Conservation (phyloP, 2,329 filamentous ascomycete genomes). For the Periconia sp. region DNA sequence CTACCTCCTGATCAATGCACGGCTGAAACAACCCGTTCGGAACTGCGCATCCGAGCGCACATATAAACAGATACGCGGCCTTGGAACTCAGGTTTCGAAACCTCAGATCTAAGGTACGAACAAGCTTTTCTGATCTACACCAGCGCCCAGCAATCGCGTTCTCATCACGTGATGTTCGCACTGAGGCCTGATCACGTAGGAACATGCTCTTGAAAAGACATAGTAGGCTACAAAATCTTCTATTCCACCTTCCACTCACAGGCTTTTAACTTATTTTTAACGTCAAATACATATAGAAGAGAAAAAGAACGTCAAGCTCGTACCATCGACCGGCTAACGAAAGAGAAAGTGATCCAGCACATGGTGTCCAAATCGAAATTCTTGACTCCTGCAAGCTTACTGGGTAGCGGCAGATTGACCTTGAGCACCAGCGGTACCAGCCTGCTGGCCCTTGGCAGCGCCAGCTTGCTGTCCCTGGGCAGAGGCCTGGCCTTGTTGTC, state of each 20-base stretch:
- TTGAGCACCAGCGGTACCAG: background rate
- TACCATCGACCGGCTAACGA: too few relatives aligned
- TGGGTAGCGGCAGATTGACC: background rate
- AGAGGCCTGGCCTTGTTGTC: conserved; percentile 7
- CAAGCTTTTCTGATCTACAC: too few relatives aligned
- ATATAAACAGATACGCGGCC: conserved; percentile 9
- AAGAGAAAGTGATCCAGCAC: too few relatives aligned
- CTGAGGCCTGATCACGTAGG: too few relatives aligned
- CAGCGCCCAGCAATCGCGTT: too few relatives aligned
- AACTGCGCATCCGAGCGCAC: conserved; percentile 1
- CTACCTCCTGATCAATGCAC: conserved; percentile 14
- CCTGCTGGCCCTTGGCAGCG: conserved; percentile 2
- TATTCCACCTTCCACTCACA: background rate
- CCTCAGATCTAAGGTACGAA: conserved; percentile 11
- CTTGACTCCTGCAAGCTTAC: too few relatives aligned
- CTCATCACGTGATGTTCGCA: too few relatives aligned
- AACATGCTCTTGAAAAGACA: background rate
- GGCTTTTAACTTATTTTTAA: too few relatives aligned
- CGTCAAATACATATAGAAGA: too few relatives aligned
- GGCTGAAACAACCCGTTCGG: conserved; percentile 7
- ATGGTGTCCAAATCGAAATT: too few relatives aligned
- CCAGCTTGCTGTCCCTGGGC: conserved; percentile 6
- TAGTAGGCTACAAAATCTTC: background rate
- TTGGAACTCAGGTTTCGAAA: conserved; percentile 28
- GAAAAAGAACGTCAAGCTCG: too few relatives aligned